Evolutionary conservation across 2,329 filamentous ascomycete species (phyloP), one percentile per base, ranked within the genome.

Genomic region (Colletotrichum eleusines): DNA sequence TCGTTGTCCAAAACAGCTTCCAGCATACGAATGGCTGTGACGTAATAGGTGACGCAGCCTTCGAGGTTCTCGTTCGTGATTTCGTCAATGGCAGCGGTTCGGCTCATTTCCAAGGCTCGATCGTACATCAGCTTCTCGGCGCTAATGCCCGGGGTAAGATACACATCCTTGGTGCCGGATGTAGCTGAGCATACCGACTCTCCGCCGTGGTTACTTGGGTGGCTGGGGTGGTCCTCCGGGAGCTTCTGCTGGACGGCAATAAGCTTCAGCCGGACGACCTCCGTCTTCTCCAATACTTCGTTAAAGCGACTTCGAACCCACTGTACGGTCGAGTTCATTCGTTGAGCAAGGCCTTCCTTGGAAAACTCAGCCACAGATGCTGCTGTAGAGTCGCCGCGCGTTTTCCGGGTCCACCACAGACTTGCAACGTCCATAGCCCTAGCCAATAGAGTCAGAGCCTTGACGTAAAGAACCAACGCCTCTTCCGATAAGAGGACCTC

Each of bases 81-180:
- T 82, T 99, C 96, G 76, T 97, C 97, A 77, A 98, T 96, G 9
- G 96, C 96, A 9, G 96, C 95, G 5, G 93, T 90, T 63, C 94
- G 90, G 79, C 94, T 98, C 96, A 99, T 98, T 80, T 99, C 96
- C 28, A 98, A 84, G 0, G 96, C 96, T 57, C 96, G 93, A 76
- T 99, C 96, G 78, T 98, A 99, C 94, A 99, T 98, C 55, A 99
- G 85, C 81, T 95, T 97, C 83, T 98, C 96, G 0, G 96, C 96
- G 28, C 94, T 98, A 66, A 98, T 91, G 1, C 95, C 96, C 2
- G 93, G 90, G 18, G 93, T 97, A 33, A 99, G 87, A 58, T 92
- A 89, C 33, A 98, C 94, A 63, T 93, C 92, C 72, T 96, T 94
- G 2, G 89, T 87, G 20, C 91, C 91, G 4, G 89, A 88, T n/a